Conservation (phyloP, 2,329 filamentous ascomycete genomes). For the Helotiales sp. region DNA sequence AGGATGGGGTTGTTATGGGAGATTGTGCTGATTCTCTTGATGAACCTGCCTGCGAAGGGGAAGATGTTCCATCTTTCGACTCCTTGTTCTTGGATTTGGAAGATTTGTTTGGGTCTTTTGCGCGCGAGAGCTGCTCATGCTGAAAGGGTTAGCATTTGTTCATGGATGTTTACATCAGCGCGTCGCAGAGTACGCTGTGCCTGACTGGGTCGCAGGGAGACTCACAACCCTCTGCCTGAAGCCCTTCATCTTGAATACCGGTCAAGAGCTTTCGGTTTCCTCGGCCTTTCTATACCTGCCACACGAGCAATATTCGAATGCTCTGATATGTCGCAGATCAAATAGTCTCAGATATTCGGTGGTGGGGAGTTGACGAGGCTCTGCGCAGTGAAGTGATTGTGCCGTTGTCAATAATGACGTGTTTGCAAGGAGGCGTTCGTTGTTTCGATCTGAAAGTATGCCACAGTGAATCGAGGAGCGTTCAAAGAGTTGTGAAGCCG, state of each 20-base stretch:
- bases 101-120: slow-evolving; percentile 84
- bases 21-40: slow-evolving; percentile 63
- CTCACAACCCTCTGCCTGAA: slow-evolving; percentile 97
- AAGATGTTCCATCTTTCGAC: slow-evolving; percentile 76
- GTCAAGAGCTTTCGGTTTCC: not conserved
- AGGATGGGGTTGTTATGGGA: slow-evolving; percentile 77
- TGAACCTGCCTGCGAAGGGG: slow-evolving; percentile 62
- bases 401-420: not conserved
- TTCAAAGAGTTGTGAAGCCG: not conserved
- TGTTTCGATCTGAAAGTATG: not conserved
- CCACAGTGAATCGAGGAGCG: not conserved
- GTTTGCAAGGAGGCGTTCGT: not conserved
- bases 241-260: slow-evolving; percentile 78
- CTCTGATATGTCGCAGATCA: not conserved
- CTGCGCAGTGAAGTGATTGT: not conserved
- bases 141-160: slow-evolving; percentile 54
- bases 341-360: not conserved
- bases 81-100: slow-evolving; percentile 74
- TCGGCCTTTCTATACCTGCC: not conserved
- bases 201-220: slow-evolving; percentile 31
- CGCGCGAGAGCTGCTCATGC: slow-evolving; percentile 86
- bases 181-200: not conserved
- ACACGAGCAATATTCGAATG: not conserved
- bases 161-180: slow-evolving; percentile 22
- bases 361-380: slow-evolving; percentile 1